These are phyloP conservation scores for Sutorius eximius DNA, from an alignment of 1,284 basidiomycete genomes.

Conservation along the genomic window DNA sequence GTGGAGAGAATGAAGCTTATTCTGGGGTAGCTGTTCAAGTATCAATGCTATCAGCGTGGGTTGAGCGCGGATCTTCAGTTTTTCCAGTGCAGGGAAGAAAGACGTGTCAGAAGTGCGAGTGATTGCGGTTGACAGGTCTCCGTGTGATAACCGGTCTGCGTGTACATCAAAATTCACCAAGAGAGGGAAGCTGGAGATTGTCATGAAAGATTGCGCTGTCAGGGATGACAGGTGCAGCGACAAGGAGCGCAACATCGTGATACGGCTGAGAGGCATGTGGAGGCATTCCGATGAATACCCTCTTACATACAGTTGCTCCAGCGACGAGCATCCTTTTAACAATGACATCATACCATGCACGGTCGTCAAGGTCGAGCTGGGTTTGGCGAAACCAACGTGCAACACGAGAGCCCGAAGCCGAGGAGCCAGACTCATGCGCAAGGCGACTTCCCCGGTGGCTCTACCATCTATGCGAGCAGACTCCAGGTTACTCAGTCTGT, in stretches of 20 bases:
- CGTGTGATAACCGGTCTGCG: slow-evolving; percentile 41
- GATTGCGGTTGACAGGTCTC: slow-evolving; percentile 33
- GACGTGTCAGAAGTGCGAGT: slow-evolving; percentile 4
- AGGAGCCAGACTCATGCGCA: slow-evolving; percentile 37
- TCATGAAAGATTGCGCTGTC: slow-evolving; percentile 40
- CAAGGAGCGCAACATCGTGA: slow-evolving; percentile 43
- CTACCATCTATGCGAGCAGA: slow-evolving; percentile 41
- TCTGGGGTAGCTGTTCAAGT: slow-evolving; percentile 32
- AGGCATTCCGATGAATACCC: slow-evolving; percentile 44
- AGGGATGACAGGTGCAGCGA: slow-evolving; percentile 49
- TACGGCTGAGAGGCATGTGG: slow-evolving; percentile 36
- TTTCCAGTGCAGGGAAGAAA: slow-evolving; percentile 45
- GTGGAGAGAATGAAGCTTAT: slow-evolving; percentile 41
- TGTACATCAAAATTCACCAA: slow-evolving; percentile 51
- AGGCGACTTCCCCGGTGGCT: slow-evolving; percentile 34
- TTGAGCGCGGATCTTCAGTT: slow-evolving; percentile 46
- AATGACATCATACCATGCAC: slow-evolving; percentile 33
- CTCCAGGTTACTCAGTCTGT: slow-evolving; percentile 39
- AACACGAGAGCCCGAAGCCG: slow-evolving; percentile 42
- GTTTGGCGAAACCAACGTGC: slow-evolving; percentile 39
- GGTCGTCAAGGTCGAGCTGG: slow-evolving; percentile 2
- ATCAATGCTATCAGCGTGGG: slow-evolving; percentile 40
- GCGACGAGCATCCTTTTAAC: slow-evolving; percentile 28
- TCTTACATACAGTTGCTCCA: slow-evolving; percentile 46
- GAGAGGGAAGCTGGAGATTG: slow-evolving; percentile 42